Evolutionary conservation across 345 rosid species (phyloP).

Genomic region (Camelina laxa): DNA sequence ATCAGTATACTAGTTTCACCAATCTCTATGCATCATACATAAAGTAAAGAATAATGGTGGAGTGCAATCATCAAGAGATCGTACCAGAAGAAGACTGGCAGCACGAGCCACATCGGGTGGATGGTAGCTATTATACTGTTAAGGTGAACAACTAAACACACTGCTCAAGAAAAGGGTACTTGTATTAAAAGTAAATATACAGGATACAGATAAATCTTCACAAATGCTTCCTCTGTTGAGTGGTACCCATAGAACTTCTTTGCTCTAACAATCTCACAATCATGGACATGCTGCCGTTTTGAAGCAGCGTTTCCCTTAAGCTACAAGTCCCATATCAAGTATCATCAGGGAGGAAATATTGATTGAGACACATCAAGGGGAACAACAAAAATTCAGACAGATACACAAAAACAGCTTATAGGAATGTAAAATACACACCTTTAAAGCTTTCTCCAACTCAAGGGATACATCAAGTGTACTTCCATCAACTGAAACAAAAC

Average conservation of each 20-base stretch:
- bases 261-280: conserved; percentile 78
- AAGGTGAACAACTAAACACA: conserved; percentile 48
- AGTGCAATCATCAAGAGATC: conserved; percentile 17
- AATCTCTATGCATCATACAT: not conserved
- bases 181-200: conserved; percentile 15
- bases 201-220: conserved; percentile 95
- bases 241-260: conserved; percentile 90
- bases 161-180: conserved; percentile 21
- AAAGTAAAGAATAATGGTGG: conserved; percentile 13
- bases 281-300: conserved; percentile 86
- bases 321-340: conserved; percentile 47
- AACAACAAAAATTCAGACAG: conserved; percentile 9
- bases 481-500: conserved; percentile 56
- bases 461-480: conserved; percentile 54
- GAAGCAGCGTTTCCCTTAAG: conserved; percentile 68
- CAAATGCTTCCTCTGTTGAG: conserved; percentile 80
- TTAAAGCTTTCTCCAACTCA: conserved; percentile 82
- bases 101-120: conserved; percentile 84
- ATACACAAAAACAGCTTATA: conserved; percentile 11
- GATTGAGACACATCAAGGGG: conserved; percentile 14
- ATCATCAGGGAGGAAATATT: conserved; percentile 5
- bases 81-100: conserved; percentile 69
- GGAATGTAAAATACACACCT: conserved; percentile 52
- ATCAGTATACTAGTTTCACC: conserved; percentile 7
- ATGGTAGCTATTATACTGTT: conserved; percentile 62